phyloP scores from a whole-genome alignment of 2,329 filamentous ascomycete species.

The Ophiostoma ips region DNA sequence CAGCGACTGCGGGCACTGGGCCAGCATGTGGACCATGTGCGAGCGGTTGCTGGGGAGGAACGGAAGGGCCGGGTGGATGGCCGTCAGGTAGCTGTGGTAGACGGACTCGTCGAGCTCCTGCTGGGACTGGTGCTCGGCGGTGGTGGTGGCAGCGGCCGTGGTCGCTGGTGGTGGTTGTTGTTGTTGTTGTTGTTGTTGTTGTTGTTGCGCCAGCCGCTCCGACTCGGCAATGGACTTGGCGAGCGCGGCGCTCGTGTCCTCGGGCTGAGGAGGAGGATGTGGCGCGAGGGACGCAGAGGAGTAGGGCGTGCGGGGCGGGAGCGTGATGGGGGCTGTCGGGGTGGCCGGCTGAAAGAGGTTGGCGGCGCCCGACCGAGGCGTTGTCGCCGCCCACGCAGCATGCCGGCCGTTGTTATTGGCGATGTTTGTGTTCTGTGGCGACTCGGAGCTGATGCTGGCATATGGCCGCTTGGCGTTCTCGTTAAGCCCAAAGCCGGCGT shows the following conservation, averaged over 20 bases:
- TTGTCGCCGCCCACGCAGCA: constrained; percentile 33
- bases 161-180: too few relatives aligned
- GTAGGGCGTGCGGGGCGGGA: constrained; percentile 5
- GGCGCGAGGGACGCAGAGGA: constrained; percentile 9
- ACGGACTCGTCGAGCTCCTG: constrained; percentile 30
- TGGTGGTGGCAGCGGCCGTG: constrained; percentile 10
- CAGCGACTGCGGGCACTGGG: constrained; percentile 39
- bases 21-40: constrained; percentile 41
- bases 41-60: constrained; percentile 45
- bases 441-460: constrained; percentile 28
- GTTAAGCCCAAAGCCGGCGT: constrained; percentile 19
- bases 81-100: constrained; percentile 45
- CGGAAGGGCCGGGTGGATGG: constrained; percentile 54
- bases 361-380: constrained; percentile 25
- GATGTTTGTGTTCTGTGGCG: background rate
- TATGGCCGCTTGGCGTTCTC: constrained; percentile 34
- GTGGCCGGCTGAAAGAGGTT: constrained; percentile 16
- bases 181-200: too few relatives aligned
- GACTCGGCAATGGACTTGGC: constrained; percentile 14
- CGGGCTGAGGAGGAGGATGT: constrained; percentile 8
- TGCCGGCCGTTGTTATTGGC: constrained; percentile 21
- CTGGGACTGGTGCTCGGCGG: constrained; percentile 18
- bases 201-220: constrained; percentile 16
- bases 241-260: constrained; percentile 3
- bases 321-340: constrained; percentile 8